Percentiles rank a stretch among this genome's conserved stretches.
phyloP scores from a whole-genome alignment of 1,284 basidiomycete genomes.

The Cystobasidiaceae sp. region DNA sequence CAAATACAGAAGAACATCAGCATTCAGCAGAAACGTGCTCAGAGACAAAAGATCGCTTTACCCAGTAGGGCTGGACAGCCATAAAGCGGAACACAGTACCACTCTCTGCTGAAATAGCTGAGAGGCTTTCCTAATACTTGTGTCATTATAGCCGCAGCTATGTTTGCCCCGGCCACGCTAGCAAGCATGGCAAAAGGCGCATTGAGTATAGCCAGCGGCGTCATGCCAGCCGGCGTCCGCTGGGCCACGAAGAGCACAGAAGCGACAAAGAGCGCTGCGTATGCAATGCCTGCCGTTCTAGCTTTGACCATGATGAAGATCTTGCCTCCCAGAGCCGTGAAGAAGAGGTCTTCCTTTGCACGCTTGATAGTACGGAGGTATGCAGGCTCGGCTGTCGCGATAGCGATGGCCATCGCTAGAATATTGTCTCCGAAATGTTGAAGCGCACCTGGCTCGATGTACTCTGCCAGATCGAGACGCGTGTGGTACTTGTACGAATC shows the following conservation, averaged over 20 bases:
- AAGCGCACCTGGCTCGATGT: slow-evolving; percentile 68
- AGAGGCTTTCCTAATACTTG: slow-evolving; percentile 57
- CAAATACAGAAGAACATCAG: too few species aligned
- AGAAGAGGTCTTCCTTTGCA: slow-evolving; percentile 63
- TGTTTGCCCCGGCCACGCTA: slow-evolving; percentile 60
- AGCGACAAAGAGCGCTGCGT: slow-evolving; percentile 51
- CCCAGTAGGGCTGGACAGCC: slow-evolving; percentile 63
- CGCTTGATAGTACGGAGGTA: slow-evolving; percentile 59
- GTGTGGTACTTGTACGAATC: slow-evolving; percentile 66
- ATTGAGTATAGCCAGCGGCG: slow-evolving; percentile 35
- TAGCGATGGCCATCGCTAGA: slow-evolving; percentile 71
- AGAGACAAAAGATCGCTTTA: slow-evolving; percentile 50
- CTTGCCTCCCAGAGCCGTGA: slow-evolving; percentile 59
- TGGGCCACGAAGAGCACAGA: slow-evolving; percentile 11
- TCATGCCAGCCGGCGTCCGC: too few species aligned
- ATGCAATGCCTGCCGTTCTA: slow-evolving; percentile 63
- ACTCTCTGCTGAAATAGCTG: slow-evolving; percentile 55
- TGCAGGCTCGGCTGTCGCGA: slow-evolving; percentile 56
- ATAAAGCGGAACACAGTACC: slow-evolving; percentile 68
- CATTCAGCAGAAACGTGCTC: neutral
- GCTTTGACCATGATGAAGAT: slow-evolving; percentile 67
- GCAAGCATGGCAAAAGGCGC: slow-evolving; percentile 45
- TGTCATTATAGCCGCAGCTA: slow-evolving; percentile 67
- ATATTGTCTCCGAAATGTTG: slow-evolving; percentile 91
- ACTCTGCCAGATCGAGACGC: slow-evolving; percentile 63